Conservation (phyloP, 352 stramenopile species). For the Phytophthora palmivora region DNA sequence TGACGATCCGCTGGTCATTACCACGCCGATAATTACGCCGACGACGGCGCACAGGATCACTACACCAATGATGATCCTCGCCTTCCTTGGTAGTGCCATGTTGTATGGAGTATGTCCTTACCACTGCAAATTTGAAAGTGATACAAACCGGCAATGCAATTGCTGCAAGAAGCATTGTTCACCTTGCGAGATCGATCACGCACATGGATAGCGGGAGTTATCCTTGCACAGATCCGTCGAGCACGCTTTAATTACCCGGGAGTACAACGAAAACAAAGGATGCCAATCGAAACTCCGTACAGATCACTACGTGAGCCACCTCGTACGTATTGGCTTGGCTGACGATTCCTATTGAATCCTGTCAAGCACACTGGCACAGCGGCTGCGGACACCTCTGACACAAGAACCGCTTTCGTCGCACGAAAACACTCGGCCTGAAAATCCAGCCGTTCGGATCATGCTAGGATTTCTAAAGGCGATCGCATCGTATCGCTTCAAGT, state of each 20-base stretch:
- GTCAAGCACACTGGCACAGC: too few relatives aligned
- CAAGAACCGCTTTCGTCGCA: too few relatives aligned
- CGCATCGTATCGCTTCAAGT: too few relatives aligned
- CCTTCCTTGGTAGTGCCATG: conserved; percentile 29
- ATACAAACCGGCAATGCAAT: neutral
- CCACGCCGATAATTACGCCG: conserved; percentile 44
- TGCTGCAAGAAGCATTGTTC: neutral
- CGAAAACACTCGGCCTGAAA: too few relatives aligned
- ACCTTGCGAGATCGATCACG: conserved; percentile 4
- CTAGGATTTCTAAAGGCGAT: too few relatives aligned
- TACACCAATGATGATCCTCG: conserved; percentile 44
- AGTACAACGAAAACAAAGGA: conserved; percentile 17
- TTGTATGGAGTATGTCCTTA: neutral
- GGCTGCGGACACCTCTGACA: too few relatives aligned
- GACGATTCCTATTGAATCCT: conserved; percentile 15
- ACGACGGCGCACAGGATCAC: conserved; percentile 51
- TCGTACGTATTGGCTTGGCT: conserved; percentile 1
- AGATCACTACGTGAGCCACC: conserved; percentile 19
- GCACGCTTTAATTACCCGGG: conserved; percentile 16
- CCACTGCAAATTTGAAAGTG: conserved; percentile 29
- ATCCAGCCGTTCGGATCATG: too few relatives aligned
- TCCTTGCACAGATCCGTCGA: conserved; percentile 9
- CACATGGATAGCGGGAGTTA: conserved; percentile 3
- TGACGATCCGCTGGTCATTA: conserved; percentile 30
- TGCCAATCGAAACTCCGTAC: conserved; percentile 14